Evolutionary conservation across 306 rosid genomes (phyloP).

Genomic region (Purshia tridentata): DNA sequence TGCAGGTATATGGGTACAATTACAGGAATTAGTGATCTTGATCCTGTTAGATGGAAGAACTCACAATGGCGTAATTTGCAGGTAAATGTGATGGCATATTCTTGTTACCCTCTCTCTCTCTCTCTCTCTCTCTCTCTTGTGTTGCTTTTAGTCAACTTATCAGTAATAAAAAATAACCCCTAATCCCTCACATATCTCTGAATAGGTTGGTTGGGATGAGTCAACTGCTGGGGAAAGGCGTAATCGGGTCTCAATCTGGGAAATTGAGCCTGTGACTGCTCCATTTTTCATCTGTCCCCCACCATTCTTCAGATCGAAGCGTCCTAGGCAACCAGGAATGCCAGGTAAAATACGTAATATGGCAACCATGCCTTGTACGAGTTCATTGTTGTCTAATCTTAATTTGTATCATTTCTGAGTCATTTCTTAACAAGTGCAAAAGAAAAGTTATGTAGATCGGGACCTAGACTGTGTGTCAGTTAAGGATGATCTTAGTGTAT

Average conservation of each 20-base stretch:
- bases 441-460: neutral
- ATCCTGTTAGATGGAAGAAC: constrained; percentile 90
- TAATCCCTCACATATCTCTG: constrained; percentile 3
- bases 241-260: constrained; percentile 90
- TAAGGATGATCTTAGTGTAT: neutral
- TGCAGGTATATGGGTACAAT: constrained; percentile 97
- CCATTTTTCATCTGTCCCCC: constrained; percentile 96
- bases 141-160: constrained; percentile 4
- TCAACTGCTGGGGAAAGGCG: constrained; percentile 93
- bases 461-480: neutral
- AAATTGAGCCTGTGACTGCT: constrained; percentile 95
- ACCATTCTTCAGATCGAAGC: constrained; percentile 81
- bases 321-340: constrained; percentile 89
- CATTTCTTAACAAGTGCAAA: neutral
- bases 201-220: constrained; percentile 99
- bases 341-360: constrained; percentile 51
- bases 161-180: constrained; percentile 5
- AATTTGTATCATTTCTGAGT: neutral
- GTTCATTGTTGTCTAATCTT: neutral
- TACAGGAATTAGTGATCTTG: constrained; percentile 88
- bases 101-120: neutral
- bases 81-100: constrained; percentile 40
- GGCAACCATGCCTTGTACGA: neutral
- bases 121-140: neutral
- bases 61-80: constrained; percentile 98